Evolutionary conservation across 2,329 filamentous ascomycete species (phyloP).

Genomic region (Arthrobotrys pseudoclavata): DNA sequence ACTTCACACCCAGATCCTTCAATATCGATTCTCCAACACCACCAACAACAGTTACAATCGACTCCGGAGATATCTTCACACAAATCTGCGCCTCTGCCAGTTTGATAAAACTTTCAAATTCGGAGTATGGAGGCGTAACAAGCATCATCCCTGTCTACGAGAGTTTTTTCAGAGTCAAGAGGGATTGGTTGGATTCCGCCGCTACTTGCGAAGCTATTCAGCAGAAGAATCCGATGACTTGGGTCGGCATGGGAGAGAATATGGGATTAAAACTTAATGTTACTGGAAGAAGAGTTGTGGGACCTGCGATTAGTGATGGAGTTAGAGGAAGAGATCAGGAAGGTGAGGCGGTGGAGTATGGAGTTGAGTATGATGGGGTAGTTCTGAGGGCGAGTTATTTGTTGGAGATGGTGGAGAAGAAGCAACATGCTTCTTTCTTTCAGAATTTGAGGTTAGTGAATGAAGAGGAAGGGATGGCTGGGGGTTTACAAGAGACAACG

Average conservation of each 20-base stretch:
- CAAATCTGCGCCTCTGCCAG: constrained; percentile 43
- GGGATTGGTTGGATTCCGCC: constrained; percentile 41
- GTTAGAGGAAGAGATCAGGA: constrained; percentile 33
- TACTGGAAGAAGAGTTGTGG: constrained; percentile 27
- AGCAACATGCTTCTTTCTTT: constrained; percentile 42
- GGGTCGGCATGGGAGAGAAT: constrained; percentile 55
- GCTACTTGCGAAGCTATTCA: constrained; percentile 4
- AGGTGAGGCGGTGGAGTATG: constrained; percentile 42
- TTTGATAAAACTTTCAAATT: constrained; percentile 32
- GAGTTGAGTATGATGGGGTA: constrained; percentile 43
- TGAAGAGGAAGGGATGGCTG: background rate
- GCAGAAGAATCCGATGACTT: constrained; percentile 8
- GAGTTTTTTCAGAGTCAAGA: constrained; percentile 47
- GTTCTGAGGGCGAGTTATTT: constrained; percentile 50
- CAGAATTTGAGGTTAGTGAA: constrained; percentile 33
- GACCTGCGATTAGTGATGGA: constrained; percentile 17
- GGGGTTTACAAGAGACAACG: constrained; percentile 17
- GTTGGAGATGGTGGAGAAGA: constrained; percentile 54
- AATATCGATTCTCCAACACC: constrained; percentile 7
- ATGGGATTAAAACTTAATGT: constrained; percentile 45
- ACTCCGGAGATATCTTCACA: constrained; percentile 51
- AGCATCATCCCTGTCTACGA: constrained; percentile 46
- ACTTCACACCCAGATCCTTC: constrained; percentile 35
- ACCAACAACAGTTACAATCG: constrained; percentile 42
- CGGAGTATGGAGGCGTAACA: background rate